Evolutionary conservation across 2,329 filamentous ascomycete genomes (phyloP), one percentile per base, ranked within the genome.

Genomic region (Arthrobotrys entomopaga): DNA sequence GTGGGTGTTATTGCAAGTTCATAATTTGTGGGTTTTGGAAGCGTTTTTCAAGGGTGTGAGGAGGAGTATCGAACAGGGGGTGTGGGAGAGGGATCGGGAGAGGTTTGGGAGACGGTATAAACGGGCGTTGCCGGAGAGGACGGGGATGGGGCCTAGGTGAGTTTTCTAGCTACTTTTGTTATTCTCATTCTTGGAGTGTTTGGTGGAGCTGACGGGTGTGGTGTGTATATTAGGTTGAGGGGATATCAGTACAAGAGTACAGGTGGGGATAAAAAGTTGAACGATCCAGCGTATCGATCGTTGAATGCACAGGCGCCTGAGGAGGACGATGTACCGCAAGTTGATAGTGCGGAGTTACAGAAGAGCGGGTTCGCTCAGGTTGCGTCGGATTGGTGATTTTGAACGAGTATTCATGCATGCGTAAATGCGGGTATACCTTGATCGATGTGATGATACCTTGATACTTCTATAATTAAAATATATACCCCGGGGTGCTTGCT

Each of bases 1-100:
- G 22, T 99, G 95, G 95, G 91, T 90, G 0, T 85, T 99, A 6
- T 85, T 99, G 6, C 94, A 98, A 81, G 86, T 97, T 2, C 95
- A 99, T 82, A 99, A 99, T 80, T 89, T 96, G 80, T 85, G 89
- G 74, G 82, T 90, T 6, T 82, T 96, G 61, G 85, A 87, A 52
- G 79, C 82, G 0, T 97, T 98, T 83, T 97, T 98, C 81, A 81
- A 83, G 0, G 86, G 84, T 0, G 84, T 97, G 5, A 88, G 94
- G 19, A 80, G 82, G 1, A 88, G 88, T 65, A 89, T 98, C 15
- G 80, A 81, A 38, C 81, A 81, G 0, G 84, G 83, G 5, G 87
- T 82, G 16, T 89, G 86, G 76, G 85, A 87, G 2, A 78, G 83
- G 1, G 86, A 90, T 20, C 79, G 82, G 0, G 81, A 83, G 0